A percentile compares a stretch with the other conserved stretches of the same genome.
Evolutionary conservation across 768 basidiomycete genomes (phyloP).

Genomic region (Podaxis sp.): DNA sequence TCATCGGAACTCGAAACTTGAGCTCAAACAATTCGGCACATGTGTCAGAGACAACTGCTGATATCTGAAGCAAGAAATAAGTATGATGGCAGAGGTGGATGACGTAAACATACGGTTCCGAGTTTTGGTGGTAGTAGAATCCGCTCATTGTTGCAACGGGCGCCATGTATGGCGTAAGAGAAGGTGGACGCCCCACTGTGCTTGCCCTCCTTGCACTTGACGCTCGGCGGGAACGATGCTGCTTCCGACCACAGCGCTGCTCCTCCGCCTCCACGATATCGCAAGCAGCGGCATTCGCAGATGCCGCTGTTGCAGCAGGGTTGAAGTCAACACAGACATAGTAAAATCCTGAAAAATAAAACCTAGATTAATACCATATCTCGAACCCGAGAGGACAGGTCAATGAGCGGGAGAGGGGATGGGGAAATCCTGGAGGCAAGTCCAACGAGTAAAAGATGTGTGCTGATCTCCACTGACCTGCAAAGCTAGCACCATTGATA

Average conservation of each 20-base stretch:
- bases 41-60: slow-evolving; percentile 85
- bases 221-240: slow-evolving; percentile 36
- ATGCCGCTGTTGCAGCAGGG: slow-evolving; percentile 33
- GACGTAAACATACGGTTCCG: slow-evolving; percentile 68
- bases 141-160: slow-evolving; percentile 78
- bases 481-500: slow-evolving; percentile 93
- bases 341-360: slow-evolving; percentile 72
- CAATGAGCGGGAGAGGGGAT: background rate
- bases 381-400: background rate
- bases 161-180: slow-evolving; percentile 41
- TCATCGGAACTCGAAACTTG: slow-evolving; percentile 86
- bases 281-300: slow-evolving; percentile 13
- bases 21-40: slow-evolving; percentile 66
- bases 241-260: slow-evolving; percentile 10
- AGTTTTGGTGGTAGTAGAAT: slow-evolving; percentile 92
- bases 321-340: slow-evolving; percentile 94
- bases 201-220: slow-evolving; percentile 47
- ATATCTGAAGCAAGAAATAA: slow-evolving; percentile 47
- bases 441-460: background rate
- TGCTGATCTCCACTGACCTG: slow-evolving; percentile 51
- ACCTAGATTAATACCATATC: background rate
- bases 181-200: slow-evolving; percentile 21
- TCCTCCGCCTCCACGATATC: slow-evolving; percentile 5
- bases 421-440: background rate
- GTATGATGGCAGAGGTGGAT: slow-evolving; percentile 5